Evolutionary conservation across 2,329 filamentous ascomycete species (phyloP), one percentile per base, ranked within the genome.

Genomic region (Ceratocystis albifundus): DNA sequence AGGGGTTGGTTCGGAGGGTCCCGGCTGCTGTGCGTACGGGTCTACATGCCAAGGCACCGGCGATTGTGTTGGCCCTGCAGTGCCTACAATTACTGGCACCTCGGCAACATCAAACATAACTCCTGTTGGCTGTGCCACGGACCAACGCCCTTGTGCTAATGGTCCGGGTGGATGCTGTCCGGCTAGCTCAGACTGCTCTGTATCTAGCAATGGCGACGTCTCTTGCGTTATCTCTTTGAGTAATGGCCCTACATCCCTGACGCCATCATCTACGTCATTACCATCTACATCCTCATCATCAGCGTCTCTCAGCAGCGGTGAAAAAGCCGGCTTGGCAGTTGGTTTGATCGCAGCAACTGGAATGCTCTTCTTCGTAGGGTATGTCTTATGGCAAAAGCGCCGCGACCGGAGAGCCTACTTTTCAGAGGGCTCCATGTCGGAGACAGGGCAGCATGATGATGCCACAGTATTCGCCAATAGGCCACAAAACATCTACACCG

Each of bases 271-370:
- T 7, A 2, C 15, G 1, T 7, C 15, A 8, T 32, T 28, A 1
- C 1, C 55, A n/a, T 22, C 70, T 1, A 72, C 72, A 7, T 8
- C 53, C 2, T 17, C 28, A 4, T 7, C 12, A 10, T 10, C 55
- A 3, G 2, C 25, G 2, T 84, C 4, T 79, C 80, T 1, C 15
- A 59, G 50, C 30, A 72, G 76, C 0, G 81, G 79, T 0, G 82
- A 81, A 1, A 83, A 80, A 70, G 82, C 80, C 0, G 83, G 83
- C 1, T 80, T 86, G n/a, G 82, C 79, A 4, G 75, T 80, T 0
- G 83, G 81, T 20, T 77, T 80, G 2, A 76, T 80, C 1, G 71
- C 81, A 0, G 79, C 74, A 32, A 73, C 82, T 46, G 80, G 76
- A 2, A 71, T 71, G 2, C 68, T 78, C 17, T 75, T 77, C 0